Conservation (phyloP, 169 alveolate species). For the Theileria parva region DNA sequence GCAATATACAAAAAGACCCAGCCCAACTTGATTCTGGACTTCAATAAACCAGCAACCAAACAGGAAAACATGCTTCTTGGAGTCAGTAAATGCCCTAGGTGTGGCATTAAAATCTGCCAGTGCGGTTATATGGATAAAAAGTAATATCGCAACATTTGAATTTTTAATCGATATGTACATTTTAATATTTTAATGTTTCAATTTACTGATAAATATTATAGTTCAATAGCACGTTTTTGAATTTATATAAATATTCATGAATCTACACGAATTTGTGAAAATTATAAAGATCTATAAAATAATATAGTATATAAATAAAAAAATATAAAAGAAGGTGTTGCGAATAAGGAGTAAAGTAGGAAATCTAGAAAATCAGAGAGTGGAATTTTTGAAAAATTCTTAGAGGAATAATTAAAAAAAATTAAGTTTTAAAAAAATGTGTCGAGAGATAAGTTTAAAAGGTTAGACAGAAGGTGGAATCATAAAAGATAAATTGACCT, state of each 20-base stretch:
- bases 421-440: neutral
- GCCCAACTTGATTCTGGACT: conserved; percentile 59
- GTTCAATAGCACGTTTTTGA: neutral
- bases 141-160: neutral
- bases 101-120: conserved; percentile 67
- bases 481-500: conserved; percentile 1
- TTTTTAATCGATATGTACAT: neutral
- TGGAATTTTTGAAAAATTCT: neutral
- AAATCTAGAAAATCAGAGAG: neutral
- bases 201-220: no score
- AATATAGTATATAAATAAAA: no score
- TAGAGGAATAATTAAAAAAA: neutral
- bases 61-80: conserved; percentile 62
- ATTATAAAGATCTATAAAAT: neutral
- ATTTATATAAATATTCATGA: no score
- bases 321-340: neutral
- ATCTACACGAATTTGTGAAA: neutral
- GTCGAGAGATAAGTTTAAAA: neutral
- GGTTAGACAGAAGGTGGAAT: conserved; percentile 2
- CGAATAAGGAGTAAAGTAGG: neutral
- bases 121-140: conserved; percentile 63
- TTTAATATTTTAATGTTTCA: no score
- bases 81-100: conserved; percentile 58
- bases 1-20: conserved; percentile 62
- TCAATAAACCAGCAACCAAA: conserved; percentile 38